Conservation (phyloP, 2,329 filamentous ascomycete species). For the Diaporthe sp. region DNA sequence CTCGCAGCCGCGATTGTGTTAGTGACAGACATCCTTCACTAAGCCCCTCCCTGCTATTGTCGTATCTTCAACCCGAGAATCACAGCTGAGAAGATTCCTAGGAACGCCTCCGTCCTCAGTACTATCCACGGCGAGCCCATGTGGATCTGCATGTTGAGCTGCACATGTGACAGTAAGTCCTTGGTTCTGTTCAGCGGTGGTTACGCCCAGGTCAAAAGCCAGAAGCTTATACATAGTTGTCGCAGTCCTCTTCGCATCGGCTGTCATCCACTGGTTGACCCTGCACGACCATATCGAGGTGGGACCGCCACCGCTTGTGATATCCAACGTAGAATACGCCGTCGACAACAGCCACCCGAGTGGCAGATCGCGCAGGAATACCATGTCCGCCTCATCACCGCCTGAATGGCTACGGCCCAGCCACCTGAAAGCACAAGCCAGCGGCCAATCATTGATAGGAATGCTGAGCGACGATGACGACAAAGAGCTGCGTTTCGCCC, state of each 20-base stretch:
- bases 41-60: not conserved
- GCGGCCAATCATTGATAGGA: conserved; percentile 16
- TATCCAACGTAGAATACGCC: conserved; percentile 25
- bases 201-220: not conserved
- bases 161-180: conserved; percentile 14
- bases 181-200: too few species aligned
- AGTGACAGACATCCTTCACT: not conserved
- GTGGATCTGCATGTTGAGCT: conserved; percentile 16
- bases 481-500: conserved; percentile 21
- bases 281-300: not conserved
- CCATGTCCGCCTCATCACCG: not conserved
- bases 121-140: conserved; percentile 5
- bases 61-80: not conserved
- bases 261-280: conserved; percentile 5
- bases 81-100: not conserved
- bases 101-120: not conserved
- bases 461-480: conserved; percentile 22
- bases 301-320: not conserved
- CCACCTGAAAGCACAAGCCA: not conserved
- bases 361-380: conserved; percentile 11
- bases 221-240: not conserved
- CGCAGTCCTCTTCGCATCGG: conserved; percentile 3
- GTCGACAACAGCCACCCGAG: conserved; percentile 25
- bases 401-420: conserved; percentile 8
- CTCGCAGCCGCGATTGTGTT: conserved; percentile 13